phyloP scores from a whole-genome alignment of 2,329 filamentous ascomycete genomes.

The Capronia americana region DNA sequence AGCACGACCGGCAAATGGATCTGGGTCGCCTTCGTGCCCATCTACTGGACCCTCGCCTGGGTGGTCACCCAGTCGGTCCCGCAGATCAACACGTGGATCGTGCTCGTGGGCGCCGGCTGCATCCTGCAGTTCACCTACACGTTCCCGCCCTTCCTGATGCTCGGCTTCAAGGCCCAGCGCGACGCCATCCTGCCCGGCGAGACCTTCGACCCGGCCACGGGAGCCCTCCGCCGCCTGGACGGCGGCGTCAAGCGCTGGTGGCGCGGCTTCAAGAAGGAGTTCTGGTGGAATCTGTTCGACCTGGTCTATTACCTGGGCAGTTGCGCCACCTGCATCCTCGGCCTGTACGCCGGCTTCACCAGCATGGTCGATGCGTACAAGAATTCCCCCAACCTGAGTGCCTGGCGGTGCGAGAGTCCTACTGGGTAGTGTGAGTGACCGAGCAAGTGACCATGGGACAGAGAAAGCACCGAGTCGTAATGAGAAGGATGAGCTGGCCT shows the following conservation, averaged over 20 bases:
- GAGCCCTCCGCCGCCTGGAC: slow-evolving; percentile 30
- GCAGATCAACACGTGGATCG: slow-evolving; percentile 48
- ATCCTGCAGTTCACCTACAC: slow-evolving; percentile 58
- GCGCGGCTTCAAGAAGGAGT: slow-evolving; percentile 41
- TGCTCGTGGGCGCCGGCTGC: slow-evolving; percentile 52
- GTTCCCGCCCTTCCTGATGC: slow-evolving; percentile 47
- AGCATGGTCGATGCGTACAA: slow-evolving; percentile 43
- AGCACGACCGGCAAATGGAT: slow-evolving; percentile 32
- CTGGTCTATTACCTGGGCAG: slow-evolving; percentile 41
- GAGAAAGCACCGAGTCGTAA: no score
- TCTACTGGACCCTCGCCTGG: slow-evolving; percentile 55
- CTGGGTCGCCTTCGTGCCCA: slow-evolving; percentile 44
- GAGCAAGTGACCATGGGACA: no score
- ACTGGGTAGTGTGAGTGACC: slow-evolving; percentile 25
- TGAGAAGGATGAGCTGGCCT: background rate
- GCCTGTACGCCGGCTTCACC: slow-evolving; percentile 40
- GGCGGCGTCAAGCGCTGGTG: slow-evolving; percentile 34
- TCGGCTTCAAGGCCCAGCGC: slow-evolving; percentile 44
- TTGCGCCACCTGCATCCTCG: slow-evolving; percentile 39
- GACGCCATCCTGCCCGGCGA: slow-evolving; percentile 41
- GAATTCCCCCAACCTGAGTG: slow-evolving; percentile 28
- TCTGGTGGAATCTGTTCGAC: slow-evolving; percentile 41
- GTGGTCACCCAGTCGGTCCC: slow-evolving; percentile 54
- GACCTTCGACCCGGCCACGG: slow-evolving; percentile 39
- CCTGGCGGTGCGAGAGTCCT: slow-evolving; percentile 32